These are phyloP conservation scores for Fagopyrum tataricum DNA, from an alignment of 148 eudicot species.

Conservation along the genomic window DNA sequence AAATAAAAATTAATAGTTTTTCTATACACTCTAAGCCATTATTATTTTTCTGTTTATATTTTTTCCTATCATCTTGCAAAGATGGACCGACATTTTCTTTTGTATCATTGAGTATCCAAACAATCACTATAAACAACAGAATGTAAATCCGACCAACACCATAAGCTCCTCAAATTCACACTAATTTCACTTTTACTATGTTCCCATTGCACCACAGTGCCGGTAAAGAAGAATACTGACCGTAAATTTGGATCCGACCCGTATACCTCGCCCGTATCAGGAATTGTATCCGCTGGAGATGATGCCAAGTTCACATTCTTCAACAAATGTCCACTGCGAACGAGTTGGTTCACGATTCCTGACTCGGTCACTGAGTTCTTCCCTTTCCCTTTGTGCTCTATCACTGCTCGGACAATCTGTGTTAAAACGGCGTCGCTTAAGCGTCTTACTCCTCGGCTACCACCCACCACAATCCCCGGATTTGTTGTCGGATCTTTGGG, in stretches of 20 bases:
- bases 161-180: not conserved
- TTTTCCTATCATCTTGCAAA: no score
- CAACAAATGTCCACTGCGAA: conserved; percentile 33
- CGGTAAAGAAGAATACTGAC: not conserved
- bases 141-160: conserved; percentile 10
- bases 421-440: conserved; percentile 45
- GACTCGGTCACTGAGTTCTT: conserved; percentile 48
- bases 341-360: conserved; percentile 50
- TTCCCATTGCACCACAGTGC: not conserved
- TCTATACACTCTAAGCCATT: no score
- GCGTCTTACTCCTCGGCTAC: conserved; percentile 60
- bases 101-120: not conserved
- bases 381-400: conserved; percentile 40
- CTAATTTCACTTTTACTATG: not conserved
- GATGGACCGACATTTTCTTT: no score
- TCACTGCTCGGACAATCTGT: conserved; percentile 43
- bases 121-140: not conserved
- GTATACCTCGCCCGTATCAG: conserved; percentile 26
- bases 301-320: conserved; percentile 37
- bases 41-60: no score
- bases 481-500: conserved; percentile 5
- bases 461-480: conserved; percentile 47
- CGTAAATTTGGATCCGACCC: not conserved
- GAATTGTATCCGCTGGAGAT: conserved; percentile 32
- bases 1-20: no score